Percentiles rank a stretch among this genome's conserved stretches.
Conservation (phyloP, 257 asterid genomes). For the Datura wrightii region DNA sequence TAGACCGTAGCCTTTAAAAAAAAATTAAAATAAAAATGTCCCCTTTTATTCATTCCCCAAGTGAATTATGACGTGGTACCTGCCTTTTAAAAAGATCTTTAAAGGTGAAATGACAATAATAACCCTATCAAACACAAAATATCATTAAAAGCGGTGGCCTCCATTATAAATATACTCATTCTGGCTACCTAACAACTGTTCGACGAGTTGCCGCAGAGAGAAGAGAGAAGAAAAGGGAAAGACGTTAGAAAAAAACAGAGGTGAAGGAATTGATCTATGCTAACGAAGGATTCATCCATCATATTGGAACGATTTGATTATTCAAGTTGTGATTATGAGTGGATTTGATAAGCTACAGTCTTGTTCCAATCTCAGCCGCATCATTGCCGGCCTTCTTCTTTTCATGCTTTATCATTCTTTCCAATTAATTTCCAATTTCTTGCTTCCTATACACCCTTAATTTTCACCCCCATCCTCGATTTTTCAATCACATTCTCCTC, state of each 20-base stretch:
- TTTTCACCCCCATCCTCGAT: neutral
- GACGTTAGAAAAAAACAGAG: neutral
- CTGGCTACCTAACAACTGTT: constrained; percentile 14
- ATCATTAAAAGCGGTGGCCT: neutral
- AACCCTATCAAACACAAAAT: neutral
- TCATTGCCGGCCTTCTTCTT: constrained; percentile 85
- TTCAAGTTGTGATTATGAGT: constrained; percentile 57
- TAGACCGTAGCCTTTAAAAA: too few relatives aligned
- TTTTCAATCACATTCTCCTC: neutral
- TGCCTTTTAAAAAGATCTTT: too few relatives aligned
- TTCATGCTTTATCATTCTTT: constrained; percentile 85
- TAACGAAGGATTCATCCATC: neutral
- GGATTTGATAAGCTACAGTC: constrained; percentile 69
- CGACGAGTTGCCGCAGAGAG: neutral
- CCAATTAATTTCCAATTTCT: constrained; percentile 87
- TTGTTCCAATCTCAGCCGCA: constrained; percentile 82
- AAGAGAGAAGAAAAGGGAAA: neutral
- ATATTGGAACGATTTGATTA: neutral
- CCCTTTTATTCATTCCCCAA: too few relatives aligned
- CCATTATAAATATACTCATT: neutral
- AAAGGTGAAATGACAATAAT: neutral
- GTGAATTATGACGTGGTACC: too few relatives aligned
- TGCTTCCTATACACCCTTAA: constrained; percentile 91
- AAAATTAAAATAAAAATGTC: too few relatives aligned
- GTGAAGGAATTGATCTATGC: constrained; percentile 16